Base-by-base conservation (phyloP, 352 stramenopile species). In the Globisporangium perplexum region DNA sequence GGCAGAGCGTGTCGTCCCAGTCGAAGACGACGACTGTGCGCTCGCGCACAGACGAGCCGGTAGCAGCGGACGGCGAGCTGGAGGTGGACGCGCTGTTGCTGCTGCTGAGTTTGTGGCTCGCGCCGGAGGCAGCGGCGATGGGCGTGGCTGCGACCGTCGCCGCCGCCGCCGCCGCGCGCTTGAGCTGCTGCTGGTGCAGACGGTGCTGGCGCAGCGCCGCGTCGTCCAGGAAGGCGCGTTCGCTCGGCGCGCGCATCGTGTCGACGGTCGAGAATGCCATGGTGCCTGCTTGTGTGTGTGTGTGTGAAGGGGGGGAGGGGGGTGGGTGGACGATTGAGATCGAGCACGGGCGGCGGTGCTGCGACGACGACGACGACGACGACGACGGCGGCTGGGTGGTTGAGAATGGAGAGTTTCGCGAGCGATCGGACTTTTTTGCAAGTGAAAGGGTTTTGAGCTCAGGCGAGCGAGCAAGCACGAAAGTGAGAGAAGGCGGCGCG, bases 1-100 rank as follows among this genome's bases (percentile, higher is more conserved):
- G 83, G 48, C 81, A 92, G n/a, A 94, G 69, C 60, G 83, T 94
- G 72, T 94, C 83, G 62, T 94, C 83, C 83, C 83, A 94, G 61
- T 94, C 83, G 47, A 94, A 94, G 39, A 94, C 83, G 4, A 89
- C 81, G 26, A 94, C 81, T 14, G 83, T 94, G 47, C 81, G 79
- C 55, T 92, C 82, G 47, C 72, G 71, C n/a, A 86, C 62, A 18
- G 71, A 77, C 22, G 33, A n/a, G n/a, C n/a, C 49, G 7, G 60
- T 22, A 2, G 36, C 22, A 30, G n/a, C 11, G 6, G 1, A 0
- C 17, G 30, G 1, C 1, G 33, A 30, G 28, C 5, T 4, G 33
- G 31, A 10, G 12, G 31, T 14, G 8, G n/a, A 14, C 1, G 22
- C 12, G 8, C n/a, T 47, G 18, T 39, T 49, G 18, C 31, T 47